phyloP scores from a whole-genome alignment of 164 flowering plant genomes.

The Dillenia suffruticosa region DNA sequence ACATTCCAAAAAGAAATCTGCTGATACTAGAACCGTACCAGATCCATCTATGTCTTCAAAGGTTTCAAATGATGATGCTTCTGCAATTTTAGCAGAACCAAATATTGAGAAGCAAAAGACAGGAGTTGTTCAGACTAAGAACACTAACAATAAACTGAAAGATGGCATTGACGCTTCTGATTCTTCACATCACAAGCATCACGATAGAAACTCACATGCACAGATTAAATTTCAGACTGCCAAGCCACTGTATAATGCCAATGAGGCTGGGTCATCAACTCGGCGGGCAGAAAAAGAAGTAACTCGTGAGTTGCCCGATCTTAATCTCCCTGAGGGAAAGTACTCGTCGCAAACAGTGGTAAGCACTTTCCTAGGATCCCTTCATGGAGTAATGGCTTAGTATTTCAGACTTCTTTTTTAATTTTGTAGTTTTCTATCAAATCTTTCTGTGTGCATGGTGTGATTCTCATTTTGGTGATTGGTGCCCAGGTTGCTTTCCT shows the following conservation, averaged over 20 bases:
- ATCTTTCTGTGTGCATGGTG: too few species aligned
- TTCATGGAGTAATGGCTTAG: too few species aligned
- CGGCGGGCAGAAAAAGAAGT: slow-evolving; percentile 49
- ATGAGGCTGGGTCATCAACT: slow-evolving; percentile 26
- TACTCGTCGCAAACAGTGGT: slow-evolving; percentile 34
- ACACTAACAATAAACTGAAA: slow-evolving; percentile 30
- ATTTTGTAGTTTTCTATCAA: too few species aligned
- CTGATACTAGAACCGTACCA: slow-evolving; percentile 27
- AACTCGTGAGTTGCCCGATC: slow-evolving; percentile 39
- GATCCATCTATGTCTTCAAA: slow-evolving; percentile 34
- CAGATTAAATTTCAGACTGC: slow-evolving; percentile 35
- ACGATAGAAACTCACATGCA: slow-evolving; percentile 31
- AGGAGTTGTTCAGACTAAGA: slow-evolving; percentile 33
- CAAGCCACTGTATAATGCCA: slow-evolving; percentile 22
- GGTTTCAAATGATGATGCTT: slow-evolving; percentile 32
- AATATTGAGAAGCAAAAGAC: slow-evolving; percentile 42
- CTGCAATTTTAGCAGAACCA: slow-evolving; percentile 24
- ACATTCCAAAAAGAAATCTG: slow-evolving; percentile 41
- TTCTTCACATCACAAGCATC: slow-evolving; percentile 27
- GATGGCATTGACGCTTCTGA: slow-evolving; percentile 36
- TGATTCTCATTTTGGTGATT: too few species aligned
- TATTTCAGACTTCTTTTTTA: too few species aligned
- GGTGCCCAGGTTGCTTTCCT: too few species aligned
- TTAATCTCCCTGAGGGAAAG: slow-evolving; percentile 37
- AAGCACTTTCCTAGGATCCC: slow-evolving; percentile 11